A percentile compares a stretch with the other conserved stretches of the same genome.
phyloP scores from a whole-genome alignment of 2,329 filamentous ascomycete genomes.

The Calycina marina region DNA sequence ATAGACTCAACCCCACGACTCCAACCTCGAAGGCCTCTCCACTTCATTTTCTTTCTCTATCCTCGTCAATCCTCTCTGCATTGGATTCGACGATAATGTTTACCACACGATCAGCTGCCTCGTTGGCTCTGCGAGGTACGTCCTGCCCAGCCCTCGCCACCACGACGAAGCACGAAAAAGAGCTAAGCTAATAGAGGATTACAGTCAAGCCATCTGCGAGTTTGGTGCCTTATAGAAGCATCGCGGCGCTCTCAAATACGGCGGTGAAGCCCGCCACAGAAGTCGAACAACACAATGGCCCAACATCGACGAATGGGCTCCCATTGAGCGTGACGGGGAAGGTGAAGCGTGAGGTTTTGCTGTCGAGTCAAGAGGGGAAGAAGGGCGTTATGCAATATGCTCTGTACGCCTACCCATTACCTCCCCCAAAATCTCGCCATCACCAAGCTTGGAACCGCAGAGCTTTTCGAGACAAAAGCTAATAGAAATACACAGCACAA shows the following conservation, averaged over 20 bases:
- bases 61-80: constrained; percentile 10
- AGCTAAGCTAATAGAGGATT: constrained; percentile 16
- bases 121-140: constrained; percentile 29
- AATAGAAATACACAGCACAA: constrained; percentile 41
- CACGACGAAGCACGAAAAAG: no score
- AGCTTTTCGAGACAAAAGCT: constrained; percentile 1
- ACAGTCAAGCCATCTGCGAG: constrained; percentile 52
- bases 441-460: not conserved
- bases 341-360: constrained; percentile 54
- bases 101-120: constrained; percentile 27
- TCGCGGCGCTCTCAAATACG: constrained; percentile 50
- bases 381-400: constrained; percentile 76
- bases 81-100: no score
- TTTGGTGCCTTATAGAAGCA: constrained; percentile 47
- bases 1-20: constrained; percentile 4
- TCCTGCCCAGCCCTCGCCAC: no score
- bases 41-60: constrained; percentile 8
- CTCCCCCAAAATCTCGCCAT: not conserved
- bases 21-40: constrained; percentile 5
- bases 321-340: constrained; percentile 32
- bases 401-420: constrained; percentile 44
- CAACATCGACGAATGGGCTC: constrained; percentile 35
- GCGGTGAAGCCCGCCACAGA: constrained; percentile 47
- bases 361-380: constrained; percentile 65
- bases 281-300: constrained; percentile 36